A percentile compares a stretch with the other conserved stretches of the same genome.
These are phyloP conservation scores for Salicornia ramosissima DNA, from an alignment of 148 eudicot species.

Conservation along the genomic window DNA sequence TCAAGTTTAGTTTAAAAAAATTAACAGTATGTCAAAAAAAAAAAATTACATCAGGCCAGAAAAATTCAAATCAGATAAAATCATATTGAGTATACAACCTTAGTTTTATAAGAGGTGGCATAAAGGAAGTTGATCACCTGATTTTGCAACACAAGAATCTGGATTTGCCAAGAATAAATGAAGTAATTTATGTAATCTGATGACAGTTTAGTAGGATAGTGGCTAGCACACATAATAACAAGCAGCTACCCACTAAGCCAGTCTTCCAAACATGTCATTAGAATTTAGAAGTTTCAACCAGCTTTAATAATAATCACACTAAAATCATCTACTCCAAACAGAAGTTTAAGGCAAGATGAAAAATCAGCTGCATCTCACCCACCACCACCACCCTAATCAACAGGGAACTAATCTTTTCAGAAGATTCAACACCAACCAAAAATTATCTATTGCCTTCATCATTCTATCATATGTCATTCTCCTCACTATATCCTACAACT, in stretches of 20 bases:
- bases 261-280: neutral
- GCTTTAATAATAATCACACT: neutral
- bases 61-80: no score
- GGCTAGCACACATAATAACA: conserved; percentile 8
- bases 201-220: conserved; percentile 11
- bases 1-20: no score
- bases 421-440: conserved; percentile 11
- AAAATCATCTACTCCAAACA: neutral
- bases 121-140: neutral
- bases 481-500: conserved; percentile 15
- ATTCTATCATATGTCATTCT: conserved; percentile 14
- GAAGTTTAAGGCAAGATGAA: neutral
- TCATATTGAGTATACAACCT: neutral
- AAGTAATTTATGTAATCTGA: neutral
- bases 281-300: no score
- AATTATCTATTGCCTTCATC: conserved; percentile 9
- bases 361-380: conserved; percentile 9
- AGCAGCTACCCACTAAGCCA: neutral
- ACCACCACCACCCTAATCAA: neutral
- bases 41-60: no score
- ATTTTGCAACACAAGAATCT: neutral
- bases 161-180: neutral
- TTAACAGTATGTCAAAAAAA: no score
- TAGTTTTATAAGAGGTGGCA: neutral
- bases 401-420: neutral